These are phyloP conservation scores for Coniochaeta sp. DNA, from an alignment of 2,329 filamentous ascomycete species.

Conservation along the genomic window DNA sequence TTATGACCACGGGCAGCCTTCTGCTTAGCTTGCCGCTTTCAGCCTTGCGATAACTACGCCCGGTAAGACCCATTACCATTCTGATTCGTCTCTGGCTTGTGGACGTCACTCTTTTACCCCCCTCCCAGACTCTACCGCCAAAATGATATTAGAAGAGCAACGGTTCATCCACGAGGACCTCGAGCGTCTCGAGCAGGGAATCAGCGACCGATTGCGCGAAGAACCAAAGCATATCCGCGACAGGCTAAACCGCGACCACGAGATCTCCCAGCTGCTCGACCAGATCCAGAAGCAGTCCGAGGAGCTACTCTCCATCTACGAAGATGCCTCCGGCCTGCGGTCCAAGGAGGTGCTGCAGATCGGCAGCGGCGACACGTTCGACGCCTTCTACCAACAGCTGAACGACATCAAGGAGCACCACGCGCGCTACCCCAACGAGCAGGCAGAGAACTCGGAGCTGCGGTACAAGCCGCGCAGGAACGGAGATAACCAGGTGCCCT, in stretches of 20 bases:
- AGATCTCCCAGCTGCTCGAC: slow-evolving; percentile 77
- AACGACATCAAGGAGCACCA: slow-evolving; percentile 81
- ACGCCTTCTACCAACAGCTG: slow-evolving; percentile 84
- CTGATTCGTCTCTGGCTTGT: not conserved
- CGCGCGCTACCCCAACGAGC: slow-evolving; percentile 85
- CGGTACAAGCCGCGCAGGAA: slow-evolving; percentile 70
- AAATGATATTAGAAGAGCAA: slow-evolving; percentile 86
- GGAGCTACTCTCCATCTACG: slow-evolving; percentile 76
- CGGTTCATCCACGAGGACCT: slow-evolving; percentile 92
- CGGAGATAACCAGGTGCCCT: slow-evolving; percentile 55
- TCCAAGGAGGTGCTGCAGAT: slow-evolving; percentile 78
- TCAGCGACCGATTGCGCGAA: slow-evolving; percentile 81
- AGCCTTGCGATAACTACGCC: not conserved
- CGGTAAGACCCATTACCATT: not conserved
- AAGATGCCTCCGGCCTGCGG: slow-evolving; percentile 65
- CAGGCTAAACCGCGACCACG: slow-evolving; percentile 82
- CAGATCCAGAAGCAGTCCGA: slow-evolving; percentile 83
- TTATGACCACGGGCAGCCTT: not conserved
- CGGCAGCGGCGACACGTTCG: slow-evolving; percentile 77
- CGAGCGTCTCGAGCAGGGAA: slow-evolving; percentile 89
- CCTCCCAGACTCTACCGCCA: slow-evolving; percentile 11
- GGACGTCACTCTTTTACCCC: not conserved
- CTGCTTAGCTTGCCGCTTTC: not conserved
- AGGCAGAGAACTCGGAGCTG: slow-evolving; percentile 88
- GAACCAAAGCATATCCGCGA: slow-evolving; percentile 89